Base-by-base conservation (phyloP, 1,139 yeast species). In the Hansenula sp. region DNA sequence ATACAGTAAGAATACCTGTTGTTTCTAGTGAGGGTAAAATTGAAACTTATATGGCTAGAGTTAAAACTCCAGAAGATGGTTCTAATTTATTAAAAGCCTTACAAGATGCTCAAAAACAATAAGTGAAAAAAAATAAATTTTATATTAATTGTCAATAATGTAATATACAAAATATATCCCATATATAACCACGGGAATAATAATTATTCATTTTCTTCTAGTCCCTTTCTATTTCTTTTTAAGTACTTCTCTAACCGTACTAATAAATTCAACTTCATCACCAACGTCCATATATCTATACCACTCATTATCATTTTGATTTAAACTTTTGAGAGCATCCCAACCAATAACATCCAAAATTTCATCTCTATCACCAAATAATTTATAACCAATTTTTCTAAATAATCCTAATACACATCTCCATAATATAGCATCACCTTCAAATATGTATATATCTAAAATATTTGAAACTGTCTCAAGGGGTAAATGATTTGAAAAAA, bases 31-130 rank as follows among this genome's bases (percentile, higher is more conserved):
- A 65, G 21, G 68, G 69, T 13, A 61, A 64, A 42, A 63, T 75
- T 21, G 78, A 75, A 27, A 82, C 89, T 0, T 87, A 75, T 57
- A 69, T 87, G 36, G 66, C 84, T 27, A 78, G 79, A 52, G 95
- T 89, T 32, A 90, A 89, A 64, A 77, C 82, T 16, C 69, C 69
- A 32, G 71, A 69, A 2, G 96, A 87, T 60, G 96, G 89, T 18
- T 68, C 74, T 34, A 77, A 74, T 42, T 71, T 90, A 43, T 63
- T 75, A 26, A 69, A 71, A 11, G 67, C 75, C 10, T 67, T 88
- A 43, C 76, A 82, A 50, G 72, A 69, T 39, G 64, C 63, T 6
- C 64, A 66, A 47, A 24, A 24, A 13, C 51, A 52, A 32, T 51
- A 49, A 40, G 53, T 60, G 13, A 18, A 2, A 11, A n/a, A 20